A percentile compares a stretch with the other conserved stretches of the same genome.
Evolutionary conservation across 2,329 filamentous ascomycete genomes (phyloP).

Genomic region (Arthroderma uncinatum): DNA sequence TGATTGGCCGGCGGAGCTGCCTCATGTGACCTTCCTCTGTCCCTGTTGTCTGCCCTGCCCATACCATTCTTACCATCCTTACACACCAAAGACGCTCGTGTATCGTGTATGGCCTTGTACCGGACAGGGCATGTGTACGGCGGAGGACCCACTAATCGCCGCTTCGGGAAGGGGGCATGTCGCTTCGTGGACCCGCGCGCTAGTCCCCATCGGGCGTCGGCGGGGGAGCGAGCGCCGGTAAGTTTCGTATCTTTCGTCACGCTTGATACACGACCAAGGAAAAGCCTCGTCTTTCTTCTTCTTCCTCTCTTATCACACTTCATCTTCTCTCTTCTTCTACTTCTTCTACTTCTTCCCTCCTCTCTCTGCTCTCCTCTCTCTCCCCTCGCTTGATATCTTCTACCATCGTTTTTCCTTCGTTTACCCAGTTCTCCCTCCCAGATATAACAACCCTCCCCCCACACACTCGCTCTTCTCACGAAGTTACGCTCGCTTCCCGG

Average conservation of each 20-base stretch:
- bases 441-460: neutral
- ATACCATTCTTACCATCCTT: no score
- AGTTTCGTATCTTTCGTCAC: constrained; percentile 3
- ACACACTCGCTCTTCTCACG: constrained; percentile 28
- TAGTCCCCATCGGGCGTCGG: neutral
- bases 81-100: no score
- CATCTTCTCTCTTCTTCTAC: no score
- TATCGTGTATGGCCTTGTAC: neutral
- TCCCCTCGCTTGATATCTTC: constrained; percentile 18
- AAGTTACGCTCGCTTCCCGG: constrained; percentile 32
- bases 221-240: neutral
- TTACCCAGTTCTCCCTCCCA: no score
- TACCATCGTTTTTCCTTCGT: neutral
- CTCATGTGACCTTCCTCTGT: neutral
- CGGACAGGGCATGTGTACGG: neutral
- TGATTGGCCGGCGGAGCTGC: neutral
- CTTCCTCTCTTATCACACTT: no score
- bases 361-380: constrained; percentile 17
- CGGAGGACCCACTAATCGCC: constrained; percentile 1
- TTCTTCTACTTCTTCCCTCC: constrained; percentile 11
- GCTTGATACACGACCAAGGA: neutral
- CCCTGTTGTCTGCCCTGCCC: neutral
- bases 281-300: neutral
- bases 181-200: neutral
- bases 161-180: constrained; percentile 3